Conservation (phyloP, 2,329 filamentous ascomycete species). For the Trichoderma atroviride region DNA sequence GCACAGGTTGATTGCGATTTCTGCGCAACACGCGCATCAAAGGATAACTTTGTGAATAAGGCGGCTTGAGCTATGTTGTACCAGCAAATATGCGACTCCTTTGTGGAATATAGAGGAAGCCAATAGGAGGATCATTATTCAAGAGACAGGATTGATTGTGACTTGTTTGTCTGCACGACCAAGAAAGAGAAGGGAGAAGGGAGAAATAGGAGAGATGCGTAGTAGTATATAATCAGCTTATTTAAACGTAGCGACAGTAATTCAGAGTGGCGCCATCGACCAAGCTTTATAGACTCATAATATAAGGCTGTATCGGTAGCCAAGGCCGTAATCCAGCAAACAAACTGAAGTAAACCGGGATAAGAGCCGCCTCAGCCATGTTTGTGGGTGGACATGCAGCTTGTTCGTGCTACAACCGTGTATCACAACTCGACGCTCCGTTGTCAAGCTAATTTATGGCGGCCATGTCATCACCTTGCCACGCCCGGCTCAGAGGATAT, state of each 20-base stretch:
- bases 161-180: neutral
- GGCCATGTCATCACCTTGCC: neutral
- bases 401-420: constrained; percentile 1
- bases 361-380: constrained; percentile 1
- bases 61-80: neutral
- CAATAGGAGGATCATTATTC: neutral
- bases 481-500: neutral
- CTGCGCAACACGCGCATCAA: neutral
- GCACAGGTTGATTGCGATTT: neutral
- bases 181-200: neutral
- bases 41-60: neutral
- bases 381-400: constrained; percentile 6
- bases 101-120: neutral
- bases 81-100: neutral
- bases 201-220: neutral
- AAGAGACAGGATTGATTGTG: neutral
- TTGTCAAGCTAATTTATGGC: neutral
- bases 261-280: neutral
- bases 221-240: neutral
- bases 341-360: constrained; percentile 4
- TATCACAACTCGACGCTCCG: neutral
- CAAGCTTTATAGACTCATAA: neutral
- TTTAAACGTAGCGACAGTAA: neutral
- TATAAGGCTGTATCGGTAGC: neutral
- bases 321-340: neutral